phyloP scores from a whole-genome alignment of 2,329 filamentous ascomycete genomes.

The Penicillium sp. region DNA sequence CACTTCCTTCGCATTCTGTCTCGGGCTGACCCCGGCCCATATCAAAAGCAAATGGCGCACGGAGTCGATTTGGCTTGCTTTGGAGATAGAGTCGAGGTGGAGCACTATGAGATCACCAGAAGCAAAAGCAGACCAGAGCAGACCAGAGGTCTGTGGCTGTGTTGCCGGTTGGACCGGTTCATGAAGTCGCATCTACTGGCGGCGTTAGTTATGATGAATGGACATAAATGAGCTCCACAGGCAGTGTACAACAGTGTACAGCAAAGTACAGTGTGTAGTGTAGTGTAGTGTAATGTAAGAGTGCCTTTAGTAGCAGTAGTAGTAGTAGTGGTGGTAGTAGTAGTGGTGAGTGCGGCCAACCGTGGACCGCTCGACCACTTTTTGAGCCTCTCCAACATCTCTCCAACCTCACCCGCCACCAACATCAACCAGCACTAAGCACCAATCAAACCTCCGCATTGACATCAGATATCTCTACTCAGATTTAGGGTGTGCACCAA shows the following conservation, averaged over 20 bases:
- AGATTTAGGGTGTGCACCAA: background rate
- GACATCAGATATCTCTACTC: background rate
- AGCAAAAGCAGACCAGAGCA: background rate
- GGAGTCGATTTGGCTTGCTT: slow-evolving; percentile 37
- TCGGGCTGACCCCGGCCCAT: slow-evolving; percentile 11
- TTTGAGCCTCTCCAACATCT: background rate
- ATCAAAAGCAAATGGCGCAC: slow-evolving; percentile 37
- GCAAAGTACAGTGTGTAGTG: too few species aligned
- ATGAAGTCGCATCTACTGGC: slow-evolving; percentile 35
- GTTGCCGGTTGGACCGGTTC: slow-evolving; percentile 22
- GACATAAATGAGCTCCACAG: too few species aligned
- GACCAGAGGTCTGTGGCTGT: background rate
- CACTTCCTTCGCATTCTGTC: slow-evolving; percentile 11
- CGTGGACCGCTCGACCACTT: background rate
- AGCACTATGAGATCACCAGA: slow-evolving; percentile 13
- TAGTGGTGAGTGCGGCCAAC: background rate
- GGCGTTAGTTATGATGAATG: slow-evolving; percentile 40
- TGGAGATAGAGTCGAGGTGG: slow-evolving; percentile 19
- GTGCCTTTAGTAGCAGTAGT: background rate
- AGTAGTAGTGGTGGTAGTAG: background rate
- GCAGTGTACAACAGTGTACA: too few species aligned
- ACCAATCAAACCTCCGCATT: background rate
- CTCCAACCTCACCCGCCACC: background rate
- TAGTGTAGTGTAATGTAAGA: too few species aligned
- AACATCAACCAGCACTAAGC: background rate